Base-by-base conservation (phyloP, 345 rosid genomes). In the Syzygium aqueum region DNA sequence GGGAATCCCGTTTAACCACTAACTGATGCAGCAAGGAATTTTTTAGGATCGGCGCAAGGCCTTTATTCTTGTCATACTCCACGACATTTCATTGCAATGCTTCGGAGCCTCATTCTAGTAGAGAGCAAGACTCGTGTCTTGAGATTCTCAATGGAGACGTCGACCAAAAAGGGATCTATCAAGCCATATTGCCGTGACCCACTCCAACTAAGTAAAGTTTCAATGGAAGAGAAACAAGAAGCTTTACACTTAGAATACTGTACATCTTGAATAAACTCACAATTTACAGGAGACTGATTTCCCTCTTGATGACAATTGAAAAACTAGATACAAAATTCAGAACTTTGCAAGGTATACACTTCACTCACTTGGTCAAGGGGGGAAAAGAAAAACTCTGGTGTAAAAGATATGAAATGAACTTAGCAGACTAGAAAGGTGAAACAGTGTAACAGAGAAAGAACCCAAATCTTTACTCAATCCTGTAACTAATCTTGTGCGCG, bases 281-380 rank as follows among this genome's bases (percentile, higher is more conserved):
- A 77, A 85, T 88, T 88, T 87, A 92, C 90, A 88, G 67, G 11
- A 78, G 50, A 67, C 86, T 85, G 90, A 89, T 89, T 88, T 86
- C 87, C 89, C 91, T 89, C 86, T 14, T 51, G 87, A 46, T 51
- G 53, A 23, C 87, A 84, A 59, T 40, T 56, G 51, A 28, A 73
- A 33, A 65, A 40, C 91, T 85, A 88, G 85, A 88, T 90, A 90
- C 90, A 90, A 53, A 63, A 86, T 65, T 77, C 84, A 52, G 77
- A 86, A 65, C 89, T 88, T 27, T 90, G 85, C 53, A 73, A 63
- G 53, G 51, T 57, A 77, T 19, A 21, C 37, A 21, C 37, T 86
- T 53, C 46, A 28, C 86, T 83, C 80, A 65, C 77, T 37, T 53
- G 16, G 85, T 21, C 67, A 86, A 85, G 30, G 43, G 43, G 88